Percentiles rank a stretch among this genome's conserved stretches.
These are phyloP conservation scores for Amaranthus cruentus DNA, from an alignment of 148 eudicot species.

Conservation along the genomic window DNA sequence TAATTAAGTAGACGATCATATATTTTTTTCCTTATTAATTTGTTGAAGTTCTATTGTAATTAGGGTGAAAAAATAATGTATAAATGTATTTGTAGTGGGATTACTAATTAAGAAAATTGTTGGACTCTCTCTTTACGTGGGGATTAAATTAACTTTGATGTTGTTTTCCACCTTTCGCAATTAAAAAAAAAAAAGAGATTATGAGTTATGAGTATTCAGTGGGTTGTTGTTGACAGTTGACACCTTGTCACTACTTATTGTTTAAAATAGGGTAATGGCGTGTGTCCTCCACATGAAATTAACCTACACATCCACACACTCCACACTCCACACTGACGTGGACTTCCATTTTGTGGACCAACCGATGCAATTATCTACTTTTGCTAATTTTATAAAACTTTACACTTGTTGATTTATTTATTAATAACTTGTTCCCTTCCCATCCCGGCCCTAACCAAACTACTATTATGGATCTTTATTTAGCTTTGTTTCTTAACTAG, in stretches of 20 bases:
- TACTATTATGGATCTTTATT: too few relatives aligned
- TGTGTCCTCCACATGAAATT: conserved; percentile 27
- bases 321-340: too few relatives aligned
- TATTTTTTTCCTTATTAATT: too few relatives aligned
- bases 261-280: conserved; percentile 10
- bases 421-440: too few relatives aligned
- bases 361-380: too few relatives aligned
- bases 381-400: too few relatives aligned
- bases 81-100: background rate
- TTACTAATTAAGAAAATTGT: background rate
- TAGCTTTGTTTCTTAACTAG: too few relatives aligned
- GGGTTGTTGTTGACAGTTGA: background rate
- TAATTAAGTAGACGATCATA: too few relatives aligned
- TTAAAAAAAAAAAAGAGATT: background rate
- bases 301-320: background rate
- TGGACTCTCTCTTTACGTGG: background rate
- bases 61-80: too few relatives aligned
- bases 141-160: background rate
- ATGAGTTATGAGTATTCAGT: background rate
- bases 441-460: too few relatives aligned
- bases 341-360: background rate
- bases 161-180: conserved; percentile 11
- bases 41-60: too few relatives aligned
- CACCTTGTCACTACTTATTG: background rate
- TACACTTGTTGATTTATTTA: too few relatives aligned